Conservation (phyloP, 345 rosid genomes). For the Camelina sativa region DNA sequence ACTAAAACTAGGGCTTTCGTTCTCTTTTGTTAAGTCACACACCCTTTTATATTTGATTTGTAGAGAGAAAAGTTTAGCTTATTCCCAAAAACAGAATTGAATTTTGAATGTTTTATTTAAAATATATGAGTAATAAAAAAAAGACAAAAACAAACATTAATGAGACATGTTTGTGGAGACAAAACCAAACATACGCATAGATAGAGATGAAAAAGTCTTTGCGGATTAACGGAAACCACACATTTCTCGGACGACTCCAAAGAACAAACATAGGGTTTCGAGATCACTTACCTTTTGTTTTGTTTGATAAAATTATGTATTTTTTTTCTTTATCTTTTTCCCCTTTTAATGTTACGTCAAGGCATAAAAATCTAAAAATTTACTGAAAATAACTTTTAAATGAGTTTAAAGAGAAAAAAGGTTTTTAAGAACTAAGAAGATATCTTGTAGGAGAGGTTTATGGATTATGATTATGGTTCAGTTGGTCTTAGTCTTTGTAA, state of each 20-base stretch:
- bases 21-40: conserved; percentile 11
- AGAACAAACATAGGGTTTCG: conserved; percentile 45
- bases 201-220: conserved; percentile 29
- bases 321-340: conserved; percentile 11
- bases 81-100: conserved; percentile 1
- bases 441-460: conserved; percentile 34
- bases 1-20: conserved; percentile 19
- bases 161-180: conserved; percentile 39
- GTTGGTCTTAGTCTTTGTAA: conserved; percentile 27
- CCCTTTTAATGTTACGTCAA: conserved; percentile 26
- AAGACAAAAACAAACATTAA: conserved; percentile 28
- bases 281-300: conserved; percentile 38
- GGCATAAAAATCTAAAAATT: conserved; percentile 13
- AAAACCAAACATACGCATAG: conserved; percentile 44
- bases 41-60: conserved; percentile 20
- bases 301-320: neutral
- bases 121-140: conserved; percentile 2
- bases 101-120: conserved; percentile 22
- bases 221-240: conserved; percentile 39
- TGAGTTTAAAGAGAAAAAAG: neutral
- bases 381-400: conserved; percentile 1
- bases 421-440: conserved; percentile 29
- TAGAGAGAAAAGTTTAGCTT: conserved; percentile 12
- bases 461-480: conserved; percentile 22
- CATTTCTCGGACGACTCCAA: conserved; percentile 37